Conservation (phyloP, 495 filamentous ascomycete species). For the Jackrogersella minutella region DNA sequence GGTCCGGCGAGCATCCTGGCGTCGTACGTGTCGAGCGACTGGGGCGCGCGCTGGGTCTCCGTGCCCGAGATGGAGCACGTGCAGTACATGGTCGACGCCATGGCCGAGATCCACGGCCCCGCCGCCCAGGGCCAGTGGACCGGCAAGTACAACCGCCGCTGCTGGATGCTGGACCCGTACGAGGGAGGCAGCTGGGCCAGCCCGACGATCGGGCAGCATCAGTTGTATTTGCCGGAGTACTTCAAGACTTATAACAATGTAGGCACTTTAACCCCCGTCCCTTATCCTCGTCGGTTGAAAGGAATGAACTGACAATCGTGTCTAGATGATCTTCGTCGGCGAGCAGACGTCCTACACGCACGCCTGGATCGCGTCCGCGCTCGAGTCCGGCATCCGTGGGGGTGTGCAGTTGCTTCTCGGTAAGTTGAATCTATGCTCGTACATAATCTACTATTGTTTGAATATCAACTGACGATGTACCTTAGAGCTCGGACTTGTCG, state of each 20-base stretch:
- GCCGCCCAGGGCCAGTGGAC: conserved; percentile 65
- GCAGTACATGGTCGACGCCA: conserved; percentile 62
- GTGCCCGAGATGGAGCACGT: conserved; percentile 63
- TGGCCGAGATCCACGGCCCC: conserved; percentile 68
- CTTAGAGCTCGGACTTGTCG: conserved; percentile 68
- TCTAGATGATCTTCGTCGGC: conserved; percentile 69
- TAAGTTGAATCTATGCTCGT: not conserved
- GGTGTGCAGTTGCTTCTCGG: conserved; percentile 69
- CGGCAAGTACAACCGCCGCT: conserved; percentile 64
- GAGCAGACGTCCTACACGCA: conserved; percentile 80
- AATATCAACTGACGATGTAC: conserved; percentile 3
- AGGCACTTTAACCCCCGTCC: too few relatives aligned
- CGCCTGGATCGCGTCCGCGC: conserved; percentile 73
- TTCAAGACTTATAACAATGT: conserved; percentile 71
- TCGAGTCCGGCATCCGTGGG: conserved; percentile 72
- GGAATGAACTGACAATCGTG: too few relatives aligned
- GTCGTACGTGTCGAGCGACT: conserved; percentile 58
- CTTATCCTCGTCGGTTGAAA: too few relatives aligned
- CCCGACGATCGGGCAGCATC: conserved; percentile 66
- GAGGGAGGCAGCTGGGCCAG: conserved; percentile 63
- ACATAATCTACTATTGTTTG: not conserved
- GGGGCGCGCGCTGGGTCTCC: conserved; percentile 54
- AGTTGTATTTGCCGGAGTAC: conserved; percentile 72
- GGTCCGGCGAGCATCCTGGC: conserved; percentile 70
- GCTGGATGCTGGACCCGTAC: conserved; percentile 66